A percentile compares a stretch with the other conserved stretches of the same genome.
phyloP scores from a whole-genome alignment of 2,329 filamentous ascomycete species.

The Aspergillus sp. region DNA sequence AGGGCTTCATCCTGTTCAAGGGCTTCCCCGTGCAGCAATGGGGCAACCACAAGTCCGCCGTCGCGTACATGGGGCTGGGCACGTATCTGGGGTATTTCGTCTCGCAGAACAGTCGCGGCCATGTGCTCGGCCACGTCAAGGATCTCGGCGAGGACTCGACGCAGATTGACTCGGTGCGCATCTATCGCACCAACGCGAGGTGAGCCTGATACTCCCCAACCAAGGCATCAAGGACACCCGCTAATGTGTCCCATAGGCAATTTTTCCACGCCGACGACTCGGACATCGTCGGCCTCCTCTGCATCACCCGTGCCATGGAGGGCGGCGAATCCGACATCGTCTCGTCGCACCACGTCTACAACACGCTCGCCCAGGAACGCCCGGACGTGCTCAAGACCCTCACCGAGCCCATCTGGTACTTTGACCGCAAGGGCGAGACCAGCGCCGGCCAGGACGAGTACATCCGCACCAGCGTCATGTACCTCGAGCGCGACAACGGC shows the following conservation, averaged over 20 bases:
- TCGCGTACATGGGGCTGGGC: conserved; percentile 87
- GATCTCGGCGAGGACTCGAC: conserved; percentile 78
- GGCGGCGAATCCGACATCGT: conserved; percentile 84
- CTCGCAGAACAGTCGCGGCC: conserved; percentile 78
- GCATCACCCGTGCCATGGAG: conserved; percentile 72
- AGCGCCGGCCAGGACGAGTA: conserved; percentile 72
- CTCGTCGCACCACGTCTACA: conserved; percentile 78
- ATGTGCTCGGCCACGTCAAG: conserved; percentile 86
- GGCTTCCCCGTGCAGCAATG: conserved; percentile 74
- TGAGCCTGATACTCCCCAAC: conserved; percentile 22
- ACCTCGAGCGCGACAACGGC: conserved; percentile 65
- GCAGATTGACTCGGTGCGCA: conserved; percentile 82
- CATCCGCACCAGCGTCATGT: conserved; percentile 71
- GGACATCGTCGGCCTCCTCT: conserved; percentile 81
- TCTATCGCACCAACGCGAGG: conserved; percentile 82
- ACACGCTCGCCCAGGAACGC: conserved; percentile 69
- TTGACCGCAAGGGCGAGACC: conserved; percentile 84
- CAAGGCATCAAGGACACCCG: too few relatives aligned
- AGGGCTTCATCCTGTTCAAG: conserved; percentile 89
- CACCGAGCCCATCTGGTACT: conserved; percentile 81
- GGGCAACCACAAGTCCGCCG: conserved; percentile 75
- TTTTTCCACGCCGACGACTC: conserved; percentile 84
- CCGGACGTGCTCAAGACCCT: conserved; percentile 76
- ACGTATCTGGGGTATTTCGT: conserved; percentile 86
- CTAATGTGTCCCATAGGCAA: conserved; percentile 49